Evolutionary conservation across 176 grass and related monocot species (phyloP).

Genomic region (Raddia guianensis): DNA sequence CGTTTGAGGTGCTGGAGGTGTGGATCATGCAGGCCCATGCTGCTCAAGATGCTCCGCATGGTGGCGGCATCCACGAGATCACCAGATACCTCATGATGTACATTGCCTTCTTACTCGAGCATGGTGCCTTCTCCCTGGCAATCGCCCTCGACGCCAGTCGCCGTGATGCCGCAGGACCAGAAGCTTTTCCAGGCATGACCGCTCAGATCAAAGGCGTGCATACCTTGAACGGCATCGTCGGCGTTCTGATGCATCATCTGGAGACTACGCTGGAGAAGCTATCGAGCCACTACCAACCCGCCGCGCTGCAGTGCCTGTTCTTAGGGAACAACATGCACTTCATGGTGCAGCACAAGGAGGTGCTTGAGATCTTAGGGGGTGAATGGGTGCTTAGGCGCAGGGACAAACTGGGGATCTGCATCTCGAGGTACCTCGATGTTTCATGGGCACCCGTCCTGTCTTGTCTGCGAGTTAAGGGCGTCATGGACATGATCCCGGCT

Average conservation of each 20-base stretch:
- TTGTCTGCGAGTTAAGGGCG: neutral
- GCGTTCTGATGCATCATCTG: neutral
- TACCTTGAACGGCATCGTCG: no score
- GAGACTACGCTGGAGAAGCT: neutral
- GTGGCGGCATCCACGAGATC: neutral
- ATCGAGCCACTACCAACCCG: neutral
- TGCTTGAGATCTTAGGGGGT: neutral
- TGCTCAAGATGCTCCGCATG: neutral
- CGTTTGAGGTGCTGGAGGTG: neutral
- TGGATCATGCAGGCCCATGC: neutral
- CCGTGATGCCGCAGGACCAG: no score
- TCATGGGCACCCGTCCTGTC: neutral
- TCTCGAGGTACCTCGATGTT: neutral
- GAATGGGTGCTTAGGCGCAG: neutral
- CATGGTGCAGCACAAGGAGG: neutral
- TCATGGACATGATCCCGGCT: neutral
- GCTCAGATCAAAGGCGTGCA: no score
- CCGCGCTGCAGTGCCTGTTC: neutral
- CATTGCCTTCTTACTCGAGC: neutral
- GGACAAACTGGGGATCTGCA: neutral
- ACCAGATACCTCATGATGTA: neutral
- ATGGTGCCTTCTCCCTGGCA: neutral
- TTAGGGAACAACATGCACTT: slow-evolving; percentile 4
- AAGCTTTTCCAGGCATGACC: no score
- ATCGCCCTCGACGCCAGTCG: neutral